Evolutionary conservation across 345 rosid species (phyloP).

Genomic region (Melaleuca alternifolia): DNA sequence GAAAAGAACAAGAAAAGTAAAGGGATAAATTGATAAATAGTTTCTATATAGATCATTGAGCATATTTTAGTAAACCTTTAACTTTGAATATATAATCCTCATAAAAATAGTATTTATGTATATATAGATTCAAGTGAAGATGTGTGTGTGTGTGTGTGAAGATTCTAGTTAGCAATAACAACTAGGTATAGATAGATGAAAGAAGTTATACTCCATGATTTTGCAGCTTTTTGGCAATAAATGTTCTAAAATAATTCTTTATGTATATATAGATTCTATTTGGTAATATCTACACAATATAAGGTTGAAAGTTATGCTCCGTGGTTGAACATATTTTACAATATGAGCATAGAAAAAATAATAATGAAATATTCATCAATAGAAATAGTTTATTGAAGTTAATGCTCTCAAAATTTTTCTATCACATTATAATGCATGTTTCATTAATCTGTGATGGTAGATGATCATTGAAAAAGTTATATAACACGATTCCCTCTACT

Average conservation of each 20-base stretch:
- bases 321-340: not conserved
- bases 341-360: not conserved
- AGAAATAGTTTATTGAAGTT: not conserved
- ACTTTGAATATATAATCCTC: not conserved
- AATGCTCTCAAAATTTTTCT: not conserved
- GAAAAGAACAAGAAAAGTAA: not conserved
- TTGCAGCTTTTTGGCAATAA: not conserved
- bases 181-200: not conserved
- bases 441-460: not conserved
- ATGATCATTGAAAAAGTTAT: not conserved
- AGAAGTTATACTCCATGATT: not conserved
- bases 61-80: not conserved
- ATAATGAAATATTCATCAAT: not conserved
- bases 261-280: not conserved
- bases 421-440: not conserved
- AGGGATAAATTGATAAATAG: not conserved
- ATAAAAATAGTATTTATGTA: not conserved
- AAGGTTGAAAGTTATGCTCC: not conserved
- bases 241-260: not conserved
- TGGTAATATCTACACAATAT: not conserved
- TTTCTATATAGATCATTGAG: not conserved
- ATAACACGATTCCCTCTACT: not conserved
- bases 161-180: not conserved
- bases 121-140: not conserved
- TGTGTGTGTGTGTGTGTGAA: not conserved